Evolutionary conservation across 163 green algal genomes (phyloP), one percentile per base, ranked within the genome.

Genomic region (Trebouxia gelatinosa): DNA sequence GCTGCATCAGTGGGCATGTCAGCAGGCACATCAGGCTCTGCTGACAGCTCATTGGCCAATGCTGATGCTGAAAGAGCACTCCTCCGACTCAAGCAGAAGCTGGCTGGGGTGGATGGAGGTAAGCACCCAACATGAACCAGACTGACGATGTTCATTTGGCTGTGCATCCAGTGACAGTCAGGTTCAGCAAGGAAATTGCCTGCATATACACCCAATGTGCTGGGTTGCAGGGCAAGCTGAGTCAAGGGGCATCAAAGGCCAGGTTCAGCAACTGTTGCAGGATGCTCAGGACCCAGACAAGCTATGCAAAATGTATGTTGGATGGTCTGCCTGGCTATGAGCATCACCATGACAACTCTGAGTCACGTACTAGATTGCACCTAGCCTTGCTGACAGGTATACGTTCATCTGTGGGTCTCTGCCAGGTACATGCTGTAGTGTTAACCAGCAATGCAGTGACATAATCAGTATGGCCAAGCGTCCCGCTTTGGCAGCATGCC

Each of bases 81-180:
- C 70, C 80, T 97, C 68, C 85, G 92, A 1, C 89, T 98, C 32
- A 91, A 92, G 84, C 91, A 97, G 83, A 98, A 98, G 86, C 85
- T 98, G 68, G 81, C 89, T 59, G 90, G 88, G 11, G 35, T 88
- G 64, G 86, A 89, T 48, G 74, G 68, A 75, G 82, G 85, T 87
- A 51, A 29, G 83, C 19, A n/a, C n/a, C n/a, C n/a, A n/a, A n/a
- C n/a, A n/a, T n/a, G n/a, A n/a, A n/a, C n/a, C n/a, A n/a, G 5
- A 26, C 70, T 28, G 16, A 6, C 2, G 7, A 59, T 2, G 48
- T 23, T 59, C 2, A 59, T 59, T 59, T 2, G 26, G 48, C 48
- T 59, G 48, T 59, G 19, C n/a, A n/a, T n/a, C n/a, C n/a, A n/a
- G n/a, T n/a, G n/a, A n/a, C n/a, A n/a, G n/a, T n/a, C n/a, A n/a